Evolutionary conservation across 345 rosid species (phyloP).

Genomic region (Orychophragmus violaceus): DNA sequence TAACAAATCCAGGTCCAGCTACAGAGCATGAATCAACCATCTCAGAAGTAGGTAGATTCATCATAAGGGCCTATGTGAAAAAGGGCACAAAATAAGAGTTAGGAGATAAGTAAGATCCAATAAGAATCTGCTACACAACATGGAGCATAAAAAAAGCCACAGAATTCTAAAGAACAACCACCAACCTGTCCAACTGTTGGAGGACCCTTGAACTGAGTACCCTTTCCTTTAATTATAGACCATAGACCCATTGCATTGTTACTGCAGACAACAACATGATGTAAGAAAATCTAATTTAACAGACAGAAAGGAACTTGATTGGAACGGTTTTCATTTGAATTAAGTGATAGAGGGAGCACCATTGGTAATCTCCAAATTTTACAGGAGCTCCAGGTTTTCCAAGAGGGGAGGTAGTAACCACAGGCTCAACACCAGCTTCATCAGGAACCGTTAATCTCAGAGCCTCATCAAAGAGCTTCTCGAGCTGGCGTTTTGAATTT

Average conservation of each 20-base stretch:
- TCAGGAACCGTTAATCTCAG: conserved; percentile 54
- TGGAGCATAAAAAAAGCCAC: no score
- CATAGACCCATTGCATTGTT: conserved; percentile 91
- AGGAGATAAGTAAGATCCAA: not conserved
- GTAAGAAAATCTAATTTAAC: not conserved
- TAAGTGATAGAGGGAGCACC: conserved; percentile 35
- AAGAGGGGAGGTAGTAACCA: conserved; percentile 51
- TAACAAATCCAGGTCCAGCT: conserved; percentile 94
- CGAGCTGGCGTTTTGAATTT: conserved; percentile 52
- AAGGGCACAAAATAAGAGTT: not conserved
- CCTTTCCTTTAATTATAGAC: conserved; percentile 66
- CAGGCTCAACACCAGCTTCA: conserved; percentile 58
- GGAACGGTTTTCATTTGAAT: not conserved
- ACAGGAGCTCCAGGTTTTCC: conserved; percentile 77
- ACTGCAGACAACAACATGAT: conserved; percentile 33
- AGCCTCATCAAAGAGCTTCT: conserved; percentile 53
- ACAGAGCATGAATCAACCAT: conserved; percentile 79
- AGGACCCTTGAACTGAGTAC: conserved; percentile 60
- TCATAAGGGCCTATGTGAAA: conserved; percentile 53
- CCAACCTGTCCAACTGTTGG: conserved; percentile 80
- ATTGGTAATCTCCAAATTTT: conserved; percentile 95
- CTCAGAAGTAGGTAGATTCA: conserved; percentile 69
- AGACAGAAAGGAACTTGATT: not conserved
- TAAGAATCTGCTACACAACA: not conserved
- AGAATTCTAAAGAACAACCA: no score